Evolutionary conservation across 2,329 filamentous ascomycete genomes (phyloP).

Genomic region (Salinomyces thailandicus): DNA sequence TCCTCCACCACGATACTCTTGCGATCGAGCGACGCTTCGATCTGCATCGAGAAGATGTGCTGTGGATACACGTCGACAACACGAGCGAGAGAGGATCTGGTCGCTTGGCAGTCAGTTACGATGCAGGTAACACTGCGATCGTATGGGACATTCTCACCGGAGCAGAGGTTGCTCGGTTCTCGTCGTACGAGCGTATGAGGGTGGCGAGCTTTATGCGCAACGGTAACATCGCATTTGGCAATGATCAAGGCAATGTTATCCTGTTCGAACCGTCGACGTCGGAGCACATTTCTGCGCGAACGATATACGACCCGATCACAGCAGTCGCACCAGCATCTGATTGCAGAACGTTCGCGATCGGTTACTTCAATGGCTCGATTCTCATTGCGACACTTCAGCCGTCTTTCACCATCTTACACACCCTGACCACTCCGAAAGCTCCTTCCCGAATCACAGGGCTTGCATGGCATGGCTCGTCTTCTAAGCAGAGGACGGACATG

Average conservation of each 20-base stretch:
- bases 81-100: conserved; percentile 78
- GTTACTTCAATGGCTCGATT: conserved; percentile 94
- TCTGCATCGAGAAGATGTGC: conserved; percentile 70
- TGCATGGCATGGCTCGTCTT: conserved; percentile 92
- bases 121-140: conserved; percentile 80
- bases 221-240: conserved; percentile 93
- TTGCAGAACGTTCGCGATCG: conserved; percentile 90
- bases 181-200: conserved; percentile 75
- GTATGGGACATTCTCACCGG: conserved; percentile 95
- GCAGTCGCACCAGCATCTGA: conserved; percentile 80
- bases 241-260: conserved; percentile 84
- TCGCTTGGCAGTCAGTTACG: conserved; percentile 83
- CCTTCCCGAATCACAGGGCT: conserved; percentile 82
- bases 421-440: conserved; percentile 68
- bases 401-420: conserved; percentile 87
- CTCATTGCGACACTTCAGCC: conserved; percentile 82
- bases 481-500: conserved; percentile 96
- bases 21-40: conserved; percentile 80
- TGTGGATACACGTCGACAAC: conserved; percentile 80
- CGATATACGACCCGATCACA: conserved; percentile 92
- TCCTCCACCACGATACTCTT: conserved; percentile 84
- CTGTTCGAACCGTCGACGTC: conserved; percentile 88
- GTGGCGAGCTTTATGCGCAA: conserved; percentile 93
- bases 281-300: conserved; percentile 83
- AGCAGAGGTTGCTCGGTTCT: conserved; percentile 81